A percentile compares a stretch with the other conserved stretches of the same genome.
Conservation (phyloP, 2,329 filamentous ascomycete species). For the Aphanocladium album region DNA sequence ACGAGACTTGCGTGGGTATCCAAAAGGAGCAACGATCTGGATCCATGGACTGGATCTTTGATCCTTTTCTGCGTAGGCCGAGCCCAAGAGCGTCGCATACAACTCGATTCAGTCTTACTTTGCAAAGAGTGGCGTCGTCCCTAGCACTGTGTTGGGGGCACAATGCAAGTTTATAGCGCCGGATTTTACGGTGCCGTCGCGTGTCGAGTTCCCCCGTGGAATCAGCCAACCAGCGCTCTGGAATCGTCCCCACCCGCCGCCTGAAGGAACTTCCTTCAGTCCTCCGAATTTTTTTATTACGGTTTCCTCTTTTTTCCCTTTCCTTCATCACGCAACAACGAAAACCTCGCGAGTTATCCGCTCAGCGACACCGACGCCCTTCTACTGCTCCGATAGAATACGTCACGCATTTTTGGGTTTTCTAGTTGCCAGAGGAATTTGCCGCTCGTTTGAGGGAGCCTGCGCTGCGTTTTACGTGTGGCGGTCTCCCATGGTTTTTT, state of each 20-base stretch:
- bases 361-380: conserved; percentile 16
- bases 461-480: conserved; percentile 30
- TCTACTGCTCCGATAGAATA: conserved; percentile 19
- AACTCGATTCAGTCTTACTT: no score
- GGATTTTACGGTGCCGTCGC: no score
- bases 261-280: not conserved
- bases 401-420: conserved; percentile 16
- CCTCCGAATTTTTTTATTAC: not conserved
- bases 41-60: no score
- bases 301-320: conserved; percentile 16
- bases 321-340: conserved; percentile 28
- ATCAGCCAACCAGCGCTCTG: not conserved
- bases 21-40: no score
- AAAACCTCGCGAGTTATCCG: conserved; percentile 17
- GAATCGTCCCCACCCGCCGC: not conserved
- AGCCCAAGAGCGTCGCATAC: no score
- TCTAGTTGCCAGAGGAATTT: conserved; percentile 32
- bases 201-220: no score
- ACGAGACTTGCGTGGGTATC: no score
- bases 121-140: no score
- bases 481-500: conserved; percentile 40
- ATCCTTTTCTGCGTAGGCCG: no score
- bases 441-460: conserved; percentile 42
- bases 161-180: no score
- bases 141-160: no score